Evolutionary conservation across 2,329 filamentous ascomycete genomes (phyloP).

Genomic region (Sporothrix variecibatus): DNA sequence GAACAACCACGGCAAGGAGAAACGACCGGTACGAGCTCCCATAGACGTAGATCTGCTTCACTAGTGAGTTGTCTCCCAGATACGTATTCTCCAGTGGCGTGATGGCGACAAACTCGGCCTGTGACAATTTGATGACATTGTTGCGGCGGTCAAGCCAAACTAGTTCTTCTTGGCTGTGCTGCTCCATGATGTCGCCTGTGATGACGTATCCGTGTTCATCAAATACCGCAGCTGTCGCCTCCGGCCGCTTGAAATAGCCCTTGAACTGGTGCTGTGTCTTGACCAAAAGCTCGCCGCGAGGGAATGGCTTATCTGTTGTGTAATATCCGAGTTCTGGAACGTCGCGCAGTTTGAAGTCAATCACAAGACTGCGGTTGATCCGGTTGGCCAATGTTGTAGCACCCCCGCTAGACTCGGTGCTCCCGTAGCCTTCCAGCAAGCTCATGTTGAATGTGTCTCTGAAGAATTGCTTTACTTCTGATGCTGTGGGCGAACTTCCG

Average conservation of each 20-base stretch:
- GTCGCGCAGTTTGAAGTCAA: too few species aligned
- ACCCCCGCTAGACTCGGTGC: too few species aligned
- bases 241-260: conserved; percentile 18
- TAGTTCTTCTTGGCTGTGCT: too few species aligned
- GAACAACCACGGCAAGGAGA: background rate
- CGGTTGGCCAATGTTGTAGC: too few species aligned
- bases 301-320: conserved; percentile 17
- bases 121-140: conserved; percentile 16
- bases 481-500: conserved; percentile 13
- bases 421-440: too few species aligned
- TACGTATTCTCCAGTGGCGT: conserved; percentile 15
- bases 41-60: background rate
- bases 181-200: too few species aligned
- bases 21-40: background rate
- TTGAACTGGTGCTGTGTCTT: conserved; percentile 17
- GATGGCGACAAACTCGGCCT: conserved; percentile 20
- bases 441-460: too few species aligned
- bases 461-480: background rate
- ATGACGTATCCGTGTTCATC: background rate
- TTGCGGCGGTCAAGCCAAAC: conserved; percentile 14
- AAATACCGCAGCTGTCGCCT: conserved; percentile 16
- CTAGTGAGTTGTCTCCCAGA: conserved; percentile 10
- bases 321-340: background rate
- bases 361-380: too few species aligned
- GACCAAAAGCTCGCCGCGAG: conserved; percentile 18